Evolutionary conservation across 2,329 filamentous ascomycete genomes (phyloP).

Genomic region (Ophiostoma pallidulum): DNA sequence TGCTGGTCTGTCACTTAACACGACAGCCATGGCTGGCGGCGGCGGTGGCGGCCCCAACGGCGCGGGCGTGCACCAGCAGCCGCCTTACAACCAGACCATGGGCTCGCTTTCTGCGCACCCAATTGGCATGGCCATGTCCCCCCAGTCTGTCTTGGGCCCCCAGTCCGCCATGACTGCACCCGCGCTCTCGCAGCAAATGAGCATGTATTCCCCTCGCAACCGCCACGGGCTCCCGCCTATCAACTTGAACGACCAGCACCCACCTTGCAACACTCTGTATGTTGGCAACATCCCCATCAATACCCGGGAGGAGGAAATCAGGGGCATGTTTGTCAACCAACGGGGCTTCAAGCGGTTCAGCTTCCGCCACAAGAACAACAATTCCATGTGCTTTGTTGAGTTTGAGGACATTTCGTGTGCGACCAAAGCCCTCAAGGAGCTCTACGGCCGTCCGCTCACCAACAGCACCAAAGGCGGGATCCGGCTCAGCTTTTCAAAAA

Average conservation of each 20-base stretch:
- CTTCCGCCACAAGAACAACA: conserved; percentile 89
- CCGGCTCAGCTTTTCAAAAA: conserved; percentile 93
- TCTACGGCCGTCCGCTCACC: conserved; percentile 78
- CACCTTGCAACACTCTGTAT: conserved; percentile 94
- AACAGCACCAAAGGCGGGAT: conserved; percentile 95
- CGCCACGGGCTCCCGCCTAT: conserved; percentile 68
- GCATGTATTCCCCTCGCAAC: conserved; percentile 40
- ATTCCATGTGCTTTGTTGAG: conserved; percentile 98
- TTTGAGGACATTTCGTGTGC: conserved; percentile 91
- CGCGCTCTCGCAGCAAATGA: conserved; percentile 16
- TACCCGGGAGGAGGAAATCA: conserved; percentile 90
- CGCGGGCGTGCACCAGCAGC: conserved; percentile 34
- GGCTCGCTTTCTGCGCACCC: conserved; percentile 31
- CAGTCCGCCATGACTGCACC: conserved; percentile 41
- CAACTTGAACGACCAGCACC: conserved; percentile 92
- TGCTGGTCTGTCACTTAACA: conserved; percentile 61
- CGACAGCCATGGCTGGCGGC: conserved; percentile 39
- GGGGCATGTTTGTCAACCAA: conserved; percentile 84
- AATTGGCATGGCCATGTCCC: conserved; percentile 45
- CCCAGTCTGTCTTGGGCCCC: no score
- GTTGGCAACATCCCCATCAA: conserved; percentile 93
- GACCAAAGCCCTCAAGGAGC: conserved; percentile 79
- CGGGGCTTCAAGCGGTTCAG: conserved; percentile 92
- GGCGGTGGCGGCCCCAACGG: neutral
- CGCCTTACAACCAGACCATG: conserved; percentile 32